Base-by-base conservation (phyloP, 2,329 filamentous ascomycete genomes). In the Botrytis galanthina region DNA sequence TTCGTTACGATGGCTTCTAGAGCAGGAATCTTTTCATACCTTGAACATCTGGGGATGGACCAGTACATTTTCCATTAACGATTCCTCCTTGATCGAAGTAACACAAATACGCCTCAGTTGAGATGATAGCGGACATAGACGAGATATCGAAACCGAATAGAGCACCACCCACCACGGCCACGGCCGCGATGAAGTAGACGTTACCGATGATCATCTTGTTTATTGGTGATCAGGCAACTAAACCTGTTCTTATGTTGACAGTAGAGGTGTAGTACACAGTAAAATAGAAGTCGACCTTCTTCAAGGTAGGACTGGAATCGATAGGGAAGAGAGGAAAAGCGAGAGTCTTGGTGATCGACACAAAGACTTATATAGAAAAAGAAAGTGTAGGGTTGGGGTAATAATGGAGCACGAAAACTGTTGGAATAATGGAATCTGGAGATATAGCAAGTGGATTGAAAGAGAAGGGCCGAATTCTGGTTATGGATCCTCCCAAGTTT, bases 51-150 rank as follows among this genome's bases (percentile, higher is more conserved):
- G 77, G 62, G n/a, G 42, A 72, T 86, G 88, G 89, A 48, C 89
- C 89, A 26, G 83, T 85, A 80, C 87, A 89, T 14, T 82, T 80
- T 14, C 86, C 76, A 87, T 78, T 75, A 16, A 72, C 75, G 16
- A 75, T 60, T 54, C 77, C 76, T 37, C 78, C 79, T 76, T 80
- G 82, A 80, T 85, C 78, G 80, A 88, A 89, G 81, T 85, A 88
- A 2, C 85, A 82, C 72, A 86, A 83, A 77, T 88, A 89, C 72
- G 86, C 83, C 35, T 72, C 35, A 20, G 85, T 85, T 42, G 85
- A 85, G 74, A 88, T 86, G 78, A 88, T 88, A 73, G 87, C 87
- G 26, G 85, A 86, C 85, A 89, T 89, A 73, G 87, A 88, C 42
- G 84, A 85, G 74, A 89, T 87, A 75, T 89, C 87, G 79, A 89